Base-by-base conservation (phyloP, 129 eudicot species). In the Flaveria robusta region DNA sequence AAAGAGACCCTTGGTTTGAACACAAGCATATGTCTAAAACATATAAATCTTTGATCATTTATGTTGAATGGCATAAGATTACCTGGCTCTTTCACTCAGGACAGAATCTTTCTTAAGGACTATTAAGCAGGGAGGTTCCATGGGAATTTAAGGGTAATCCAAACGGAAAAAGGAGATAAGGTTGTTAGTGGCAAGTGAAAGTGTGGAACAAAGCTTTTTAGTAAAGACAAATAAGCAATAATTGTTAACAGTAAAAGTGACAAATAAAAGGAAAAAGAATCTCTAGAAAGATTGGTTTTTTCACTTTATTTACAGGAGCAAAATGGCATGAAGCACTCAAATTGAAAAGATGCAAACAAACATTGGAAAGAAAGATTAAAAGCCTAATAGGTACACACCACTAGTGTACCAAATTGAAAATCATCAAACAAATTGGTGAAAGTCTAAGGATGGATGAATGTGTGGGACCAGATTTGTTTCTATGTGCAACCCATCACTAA, bases 391-490 rank as follows among this genome's bases (percentile, higher is more conserved):
- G 77, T 19, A 78, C 68, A 51, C 60, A 47, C 70, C 37, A 70
- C 58, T 43, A 58, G 9, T 71, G 77, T 79, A 69, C 69, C 64
- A 56, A 27, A 34, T 49, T 31, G 34, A 49, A 23, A 63, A 49
- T 24, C 55, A 79, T 60, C 71, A 31, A 77, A 62, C 82, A 71
- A 62, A 71, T 15, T 62, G 82, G 67, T 79, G 72, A 50, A 79
- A 78, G 60, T 70, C 23, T 78, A 31, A 20, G 45, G 55, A 47
- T 71, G 27, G 11, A 50, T 65, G 8, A 27, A 49, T 71, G 72
- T 19, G 37, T 71, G 82, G 71, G 77, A 62, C 77, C 71, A 47
- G 26, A 71, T 79, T 78, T 62, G 72, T 62, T 71, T 79, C 77
- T 70, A 46, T 60, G 59, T 71, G 18, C 42, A 79, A 71, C 78